Conservation (phyloP, 768 basidiomycete species). For the Leccinum imitatum region DNA sequence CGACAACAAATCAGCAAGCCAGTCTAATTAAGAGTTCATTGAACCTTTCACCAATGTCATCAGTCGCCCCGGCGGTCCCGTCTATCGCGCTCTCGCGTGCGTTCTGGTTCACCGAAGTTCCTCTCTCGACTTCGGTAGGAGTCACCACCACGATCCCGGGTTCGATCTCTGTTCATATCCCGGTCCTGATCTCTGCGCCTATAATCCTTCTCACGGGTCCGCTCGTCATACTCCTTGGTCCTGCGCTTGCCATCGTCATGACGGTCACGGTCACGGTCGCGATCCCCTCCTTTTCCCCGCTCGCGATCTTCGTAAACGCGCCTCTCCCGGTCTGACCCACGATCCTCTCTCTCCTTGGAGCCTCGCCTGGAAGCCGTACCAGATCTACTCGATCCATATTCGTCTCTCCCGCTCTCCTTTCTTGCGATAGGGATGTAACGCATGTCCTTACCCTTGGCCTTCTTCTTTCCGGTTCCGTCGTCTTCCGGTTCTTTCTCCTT, state of each 20-base stretch:
- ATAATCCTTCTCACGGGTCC: conserved; percentile 12
- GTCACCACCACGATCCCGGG: conserved; percentile 24
- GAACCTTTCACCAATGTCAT: not conserved
- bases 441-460: conserved; percentile 53
- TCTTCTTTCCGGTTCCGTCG: conserved; percentile 61
- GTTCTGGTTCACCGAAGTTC: conserved; percentile 13
- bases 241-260: conserved; percentile 14
- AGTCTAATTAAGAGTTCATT: not conserved
- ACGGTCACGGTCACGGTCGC: conserved; percentile 8
- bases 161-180: conserved; percentile 28
- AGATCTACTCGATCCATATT: conserved; percentile 34
- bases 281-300: conserved; percentile 11
- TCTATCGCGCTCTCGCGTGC: conserved; percentile 19
- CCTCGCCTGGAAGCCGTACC: conserved; percentile 44
- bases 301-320: conserved; percentile 17
- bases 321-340: conserved; percentile 8
- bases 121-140: conserved; percentile 30
- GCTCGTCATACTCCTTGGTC: conserved; percentile 13
- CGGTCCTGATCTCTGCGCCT: conserved; percentile 23
- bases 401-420: conserved; percentile 49
- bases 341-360: conserved; percentile 33
- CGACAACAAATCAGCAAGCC: not conserved
- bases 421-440: conserved; percentile 84
- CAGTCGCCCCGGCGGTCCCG: conserved; percentile 16
- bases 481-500: conserved; percentile 79